Evolutionary conservation across 2,329 filamentous ascomycete genomes (phyloP).

Genomic region (Clonostachys chloroleuca): DNA sequence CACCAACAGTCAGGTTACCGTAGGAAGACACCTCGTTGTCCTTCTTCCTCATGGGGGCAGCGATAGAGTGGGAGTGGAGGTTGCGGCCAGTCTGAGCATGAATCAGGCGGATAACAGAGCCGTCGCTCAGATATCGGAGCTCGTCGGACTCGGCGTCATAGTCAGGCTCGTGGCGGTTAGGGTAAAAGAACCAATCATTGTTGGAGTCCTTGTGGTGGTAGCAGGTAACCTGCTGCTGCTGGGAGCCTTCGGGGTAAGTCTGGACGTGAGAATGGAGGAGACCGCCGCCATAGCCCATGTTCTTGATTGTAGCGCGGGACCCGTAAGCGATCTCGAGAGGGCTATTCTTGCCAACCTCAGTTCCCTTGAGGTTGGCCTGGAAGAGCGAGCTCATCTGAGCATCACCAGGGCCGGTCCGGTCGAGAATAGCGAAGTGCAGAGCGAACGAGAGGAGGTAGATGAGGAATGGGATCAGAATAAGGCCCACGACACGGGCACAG

Average conservation of each 20-base stretch:
- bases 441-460: slow-evolving; percentile 97
- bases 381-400: slow-evolving; percentile 99
- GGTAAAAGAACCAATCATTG: slow-evolving; percentile 99
- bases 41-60: slow-evolving; percentile 83
- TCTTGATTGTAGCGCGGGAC: slow-evolving; percentile 90
- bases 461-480: slow-evolving; percentile 83
- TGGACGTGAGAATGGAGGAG: slow-evolving; percentile 95
- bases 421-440: slow-evolving; percentile 88
- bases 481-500: slow-evolving; percentile 72
- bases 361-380: slow-evolving; percentile 92
- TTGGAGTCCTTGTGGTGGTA: slow-evolving; percentile 99
- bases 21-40: slow-evolving; percentile 95
- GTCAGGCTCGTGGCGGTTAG: slow-evolving; percentile 73
- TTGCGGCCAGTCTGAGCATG: slow-evolving; percentile 96
- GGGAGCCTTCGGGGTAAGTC: slow-evolving; percentile 89
- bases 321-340: slow-evolving; percentile 88
- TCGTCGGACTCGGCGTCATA: slow-evolving; percentile 64
- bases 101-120: slow-evolving; percentile 77
- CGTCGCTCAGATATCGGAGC: slow-evolving; percentile 73
- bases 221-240: slow-evolving; percentile 95
- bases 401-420: slow-evolving; percentile 91
- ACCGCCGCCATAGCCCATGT: slow-evolving; percentile 98
- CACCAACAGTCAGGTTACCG: slow-evolving; percentile 90
- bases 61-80: slow-evolving; percentile 87
- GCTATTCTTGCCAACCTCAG: slow-evolving; percentile 90